phyloP scores from a whole-genome alignment of 2,329 filamentous ascomycete genomes.

The Pestalotiopsis sp. region DNA sequence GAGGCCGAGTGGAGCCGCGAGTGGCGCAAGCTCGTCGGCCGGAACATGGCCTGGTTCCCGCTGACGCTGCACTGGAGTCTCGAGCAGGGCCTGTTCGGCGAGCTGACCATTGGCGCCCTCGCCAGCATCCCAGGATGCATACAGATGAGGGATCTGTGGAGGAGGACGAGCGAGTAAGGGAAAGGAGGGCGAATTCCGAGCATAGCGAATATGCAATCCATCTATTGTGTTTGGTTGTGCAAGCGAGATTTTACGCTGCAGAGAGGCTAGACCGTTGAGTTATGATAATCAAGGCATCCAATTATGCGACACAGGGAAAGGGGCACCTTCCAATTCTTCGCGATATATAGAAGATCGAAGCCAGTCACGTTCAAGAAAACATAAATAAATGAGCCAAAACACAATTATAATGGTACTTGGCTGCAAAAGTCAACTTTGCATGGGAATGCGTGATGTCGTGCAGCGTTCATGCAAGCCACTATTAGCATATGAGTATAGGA shows the following conservation, averaged over 20 bases:
- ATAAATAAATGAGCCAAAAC: not conserved
- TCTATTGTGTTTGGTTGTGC: no score
- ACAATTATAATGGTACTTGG: not conserved
- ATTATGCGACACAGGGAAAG: no score
- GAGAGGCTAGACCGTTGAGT: no score
- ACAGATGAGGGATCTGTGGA: slow-evolving; percentile 35
- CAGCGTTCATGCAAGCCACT: not conserved
- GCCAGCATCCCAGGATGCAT: slow-evolving; percentile 45
- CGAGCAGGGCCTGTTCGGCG: slow-evolving; percentile 64
- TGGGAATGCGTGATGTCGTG: not conserved
- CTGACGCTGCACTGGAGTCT: slow-evolving; percentile 84
- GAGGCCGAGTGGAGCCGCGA: slow-evolving; percentile 44
- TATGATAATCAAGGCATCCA: no score
- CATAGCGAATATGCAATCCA: no score
- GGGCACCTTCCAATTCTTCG: no score
- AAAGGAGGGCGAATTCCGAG: no score
- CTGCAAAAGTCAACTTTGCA: not conserved
- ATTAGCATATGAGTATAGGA: no score
- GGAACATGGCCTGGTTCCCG: slow-evolving; percentile 78
- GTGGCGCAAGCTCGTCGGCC: slow-evolving; percentile 69
- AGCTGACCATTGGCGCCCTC: slow-evolving; percentile 59
- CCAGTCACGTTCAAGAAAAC: not conserved
- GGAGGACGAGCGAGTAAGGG: slow-evolving; percentile 29
- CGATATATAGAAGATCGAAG: no score
- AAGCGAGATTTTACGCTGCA: no score